These are phyloP conservation scores for Spergularia bocconei DNA, from an alignment of 148 eudicot species.

Conservation along the genomic window DNA sequence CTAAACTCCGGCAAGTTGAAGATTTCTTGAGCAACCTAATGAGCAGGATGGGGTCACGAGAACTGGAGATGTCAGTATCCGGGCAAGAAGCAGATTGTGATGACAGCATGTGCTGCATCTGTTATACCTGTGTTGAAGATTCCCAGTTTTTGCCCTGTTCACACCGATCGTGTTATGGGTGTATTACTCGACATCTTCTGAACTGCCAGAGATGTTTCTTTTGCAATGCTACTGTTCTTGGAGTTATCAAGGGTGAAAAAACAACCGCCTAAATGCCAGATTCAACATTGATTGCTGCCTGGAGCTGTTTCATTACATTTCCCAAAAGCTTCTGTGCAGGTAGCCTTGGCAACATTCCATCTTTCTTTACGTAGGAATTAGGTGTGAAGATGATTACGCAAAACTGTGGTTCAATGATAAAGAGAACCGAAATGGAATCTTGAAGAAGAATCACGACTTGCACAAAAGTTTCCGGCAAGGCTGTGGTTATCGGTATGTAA, in stretches of 20 bases:
- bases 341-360: background rate
- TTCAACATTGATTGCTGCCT: background rate
- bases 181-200: conserved; percentile 84
- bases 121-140: conserved; percentile 57
- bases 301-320: background rate
- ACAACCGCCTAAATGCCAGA: conserved; percentile 17
- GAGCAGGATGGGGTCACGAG: conserved; percentile 41
- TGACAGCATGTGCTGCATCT: conserved; percentile 68
- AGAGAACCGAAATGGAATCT: background rate
- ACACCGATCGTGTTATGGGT: conserved; percentile 74
- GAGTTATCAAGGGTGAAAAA: conserved; percentile 39
- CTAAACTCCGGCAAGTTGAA: conserved; percentile 61
- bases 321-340: background rate
- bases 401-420: background rate
- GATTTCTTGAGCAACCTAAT: conserved; percentile 57
- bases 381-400: background rate
- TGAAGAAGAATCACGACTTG: conserved; percentile 3
- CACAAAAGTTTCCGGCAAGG: background rate
- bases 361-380: background rate
- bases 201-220: conserved; percentile 93
- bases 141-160: conserved; percentile 74
- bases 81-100: conserved; percentile 51
- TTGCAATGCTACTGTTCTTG: conserved; percentile 66
- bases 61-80: conserved; percentile 29
- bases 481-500: conserved; percentile 5